Evolutionary conservation across 768 basidiomycete species (phyloP), one percentile per base, ranked within the genome.

Genomic region (Phaeolepiota aurea): DNA sequence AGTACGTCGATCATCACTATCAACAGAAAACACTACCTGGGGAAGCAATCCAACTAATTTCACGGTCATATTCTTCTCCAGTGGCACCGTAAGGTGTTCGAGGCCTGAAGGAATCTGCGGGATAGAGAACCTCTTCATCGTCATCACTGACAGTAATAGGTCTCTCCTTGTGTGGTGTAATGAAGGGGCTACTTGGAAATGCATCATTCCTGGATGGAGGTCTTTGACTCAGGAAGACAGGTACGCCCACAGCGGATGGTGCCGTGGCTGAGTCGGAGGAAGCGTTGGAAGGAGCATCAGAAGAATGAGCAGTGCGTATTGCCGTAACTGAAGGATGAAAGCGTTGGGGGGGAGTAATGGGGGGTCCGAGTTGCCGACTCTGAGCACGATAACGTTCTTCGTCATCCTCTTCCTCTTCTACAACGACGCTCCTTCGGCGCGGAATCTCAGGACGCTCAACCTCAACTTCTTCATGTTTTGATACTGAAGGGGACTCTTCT

Each of bases 31-130:
- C 76, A 49, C n/a, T 50, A 85, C 86, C 78, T 54, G 73, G 80
- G 35, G 79, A 76, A 31, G 82, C 84, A 25, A 85, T 66, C 86
- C 86, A 89, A 51, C 86, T 89, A 33, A 79, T 76, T 49, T 79
- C 72, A 47, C 80, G 69, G 20, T 77, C 74, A 20, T 59, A 67
- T 37, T 62, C 65, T 37, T 72, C 68, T 23, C 57, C 53, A 40
- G 44, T 40, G 41, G 48, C 52, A 18, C 46, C 48, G 42, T 71
- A 74, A n/a, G 71, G 68, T 11, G 71, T 71, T 28, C 71, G 69
- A 23, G 63, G 55, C 44, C 69, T 63, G 45, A 66, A 62, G 11
- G 69, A 72, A 49, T 79, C 79, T 32, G 76, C 73, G 34, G 73
- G 70, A 53, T 75, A 82, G 20, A 82, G 54, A 19, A 85, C 77